Base-by-base conservation (phyloP, 176 grass and related monocot species). In the Aegilops bicornis region DNA sequence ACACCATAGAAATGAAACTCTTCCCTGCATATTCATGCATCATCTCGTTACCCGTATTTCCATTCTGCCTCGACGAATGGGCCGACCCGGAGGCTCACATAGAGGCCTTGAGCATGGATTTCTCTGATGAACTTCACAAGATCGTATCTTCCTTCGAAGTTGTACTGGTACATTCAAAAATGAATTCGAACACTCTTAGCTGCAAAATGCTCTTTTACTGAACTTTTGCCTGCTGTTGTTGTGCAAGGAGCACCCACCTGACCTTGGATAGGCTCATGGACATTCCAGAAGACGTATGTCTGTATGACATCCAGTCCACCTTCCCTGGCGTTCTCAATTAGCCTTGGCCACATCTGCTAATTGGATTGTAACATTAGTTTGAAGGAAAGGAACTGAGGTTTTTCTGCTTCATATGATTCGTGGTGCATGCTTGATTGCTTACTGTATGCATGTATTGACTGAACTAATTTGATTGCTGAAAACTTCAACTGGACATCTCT, bases 281-380 rank as follows among this genome's bases (percentile, higher is more conserved):
- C 87, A 84, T 92, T 94, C 91, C 91, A 96, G 67, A 93, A 96
- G 52, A 96, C 94, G 58, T 93, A 96, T 60, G 89, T 96, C 87
- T 96, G 94, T 42, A 93, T 93, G 85, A 96, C 94, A 82, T 96
- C 91, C 2, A 96, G 78, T 30, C 94, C 94, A 45, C 94, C 91
- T 90, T 90, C 32, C 82, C 84, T 96, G 35, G 94, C 94, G 88
- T 72, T 90, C 6, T 83, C 36, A 64, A 96, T 85, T 27, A 96
- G 82, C 10, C 52, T 54, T 19, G 91, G 91, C 91, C 94, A 96
- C 87, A 92, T 93, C 94, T 93, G 86, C 61, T 20, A 71, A 78
- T 52, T 75, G 52, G 84, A 56, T 33, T 81, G n/a, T 80, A 15
- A 15, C 10, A 23, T 58, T 22, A 19, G 47, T 32, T 56, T 32